Conservation (phyloP, 768 basidiomycete species). For the Exsudoporus frostii region DNA sequence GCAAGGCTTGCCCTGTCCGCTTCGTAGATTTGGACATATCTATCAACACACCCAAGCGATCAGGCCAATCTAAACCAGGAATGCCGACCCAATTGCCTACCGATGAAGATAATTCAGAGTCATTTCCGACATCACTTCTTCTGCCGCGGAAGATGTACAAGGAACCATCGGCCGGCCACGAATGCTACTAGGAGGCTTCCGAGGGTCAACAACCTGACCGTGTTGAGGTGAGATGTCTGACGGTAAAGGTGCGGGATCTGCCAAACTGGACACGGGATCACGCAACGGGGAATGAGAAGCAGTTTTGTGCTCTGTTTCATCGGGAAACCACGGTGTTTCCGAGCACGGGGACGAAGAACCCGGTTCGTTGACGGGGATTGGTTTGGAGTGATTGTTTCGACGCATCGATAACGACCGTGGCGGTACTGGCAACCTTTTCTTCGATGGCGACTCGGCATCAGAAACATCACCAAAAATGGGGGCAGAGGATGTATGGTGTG, state of each 20-base stretch:
- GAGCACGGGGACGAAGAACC: neutral
- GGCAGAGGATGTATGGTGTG: neutral
- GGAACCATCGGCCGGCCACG: neutral
- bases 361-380: neutral
- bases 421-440: conserved; percentile 19
- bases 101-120: conserved; percentile 28
- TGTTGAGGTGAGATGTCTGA: neutral
- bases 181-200: neutral
- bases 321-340: neutral
- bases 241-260: neutral
- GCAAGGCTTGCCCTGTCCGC: conserved; percentile 31
- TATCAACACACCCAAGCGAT: conserved; percentile 10
- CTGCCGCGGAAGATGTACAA: conserved; percentile 6
- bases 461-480: neutral
- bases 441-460: neutral
- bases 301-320: conserved; percentile 3
- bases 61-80: neutral
- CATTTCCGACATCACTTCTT: conserved; percentile 29
- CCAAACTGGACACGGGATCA: neutral
- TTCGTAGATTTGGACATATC: conserved; percentile 33
- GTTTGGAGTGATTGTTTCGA: conserved; percentile 4
- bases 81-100: conserved; percentile 16
- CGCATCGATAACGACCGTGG: conserved; percentile 14
- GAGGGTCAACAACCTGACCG: neutral
- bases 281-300: neutral